Percentiles rank a stretch among this genome's conserved stretches.
phyloP scores from a whole-genome alignment of 331 rosid species.

The Erythrophleum ivorense region DNA sequence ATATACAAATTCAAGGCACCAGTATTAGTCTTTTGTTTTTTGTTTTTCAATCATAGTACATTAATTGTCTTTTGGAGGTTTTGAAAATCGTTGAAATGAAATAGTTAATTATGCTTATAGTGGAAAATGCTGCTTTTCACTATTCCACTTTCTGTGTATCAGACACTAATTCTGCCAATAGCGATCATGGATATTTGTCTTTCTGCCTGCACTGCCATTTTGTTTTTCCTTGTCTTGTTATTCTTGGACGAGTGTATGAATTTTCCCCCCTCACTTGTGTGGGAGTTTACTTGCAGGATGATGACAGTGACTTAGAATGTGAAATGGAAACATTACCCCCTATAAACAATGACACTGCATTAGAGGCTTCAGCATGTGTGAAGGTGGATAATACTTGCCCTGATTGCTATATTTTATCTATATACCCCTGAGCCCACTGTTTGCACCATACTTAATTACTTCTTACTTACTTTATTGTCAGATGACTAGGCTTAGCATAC shows the following conservation, averaged over 20 bases:
- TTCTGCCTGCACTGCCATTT: slow-evolving; percentile 20
- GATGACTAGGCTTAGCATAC: slow-evolving; percentile 13
- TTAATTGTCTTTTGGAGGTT: not conserved
- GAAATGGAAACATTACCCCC: slow-evolving; percentile 74
- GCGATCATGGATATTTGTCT: not conserved
- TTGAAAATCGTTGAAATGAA: not conserved
- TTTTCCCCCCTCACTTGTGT: slow-evolving; percentile 28
- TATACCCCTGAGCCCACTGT: slow-evolving; percentile 11
- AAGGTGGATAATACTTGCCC: slow-evolving; percentile 56
- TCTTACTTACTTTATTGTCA: slow-evolving; percentile 31
- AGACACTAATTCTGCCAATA: not conserved
- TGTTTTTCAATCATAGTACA: not conserved
- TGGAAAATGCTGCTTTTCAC: not conserved
- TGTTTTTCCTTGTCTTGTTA: not conserved
- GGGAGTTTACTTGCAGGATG: slow-evolving; percentile 70
- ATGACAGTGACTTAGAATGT: slow-evolving; percentile 86
- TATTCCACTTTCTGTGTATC: not conserved
- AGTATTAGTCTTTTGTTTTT: not conserved
- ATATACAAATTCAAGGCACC: not conserved
- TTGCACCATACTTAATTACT: slow-evolving; percentile 16
- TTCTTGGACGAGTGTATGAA: slow-evolving; percentile 12
- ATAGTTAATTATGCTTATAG: not conserved
- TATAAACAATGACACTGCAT: slow-evolving; percentile 57
- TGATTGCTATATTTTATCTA: slow-evolving; percentile 10
- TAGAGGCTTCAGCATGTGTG: slow-evolving; percentile 86